Conservation (phyloP, 495 filamentous ascomycete genomes). For the Aspergillus nidulans region DNA sequence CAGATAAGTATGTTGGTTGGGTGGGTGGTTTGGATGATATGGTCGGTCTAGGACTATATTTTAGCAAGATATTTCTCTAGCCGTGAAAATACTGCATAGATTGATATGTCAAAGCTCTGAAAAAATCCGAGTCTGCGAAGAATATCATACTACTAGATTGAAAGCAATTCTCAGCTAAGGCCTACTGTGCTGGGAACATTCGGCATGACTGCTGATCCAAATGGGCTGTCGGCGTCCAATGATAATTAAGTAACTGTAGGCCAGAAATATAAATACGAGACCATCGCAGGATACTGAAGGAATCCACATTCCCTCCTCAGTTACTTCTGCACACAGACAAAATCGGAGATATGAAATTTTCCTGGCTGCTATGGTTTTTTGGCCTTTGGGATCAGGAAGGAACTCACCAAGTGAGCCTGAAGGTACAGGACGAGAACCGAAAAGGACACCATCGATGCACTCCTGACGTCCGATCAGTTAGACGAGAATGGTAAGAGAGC, state of each 20-base stretch:
- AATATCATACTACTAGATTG: no score
- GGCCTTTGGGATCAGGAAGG: not conserved
- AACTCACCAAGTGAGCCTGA: not conserved
- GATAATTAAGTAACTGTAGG: no score
- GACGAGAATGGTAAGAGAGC: not conserved
- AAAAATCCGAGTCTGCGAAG: no score
- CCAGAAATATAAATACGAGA: no score
- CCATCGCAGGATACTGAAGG: no score
- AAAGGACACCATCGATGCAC: not conserved
- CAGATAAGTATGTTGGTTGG: not conserved
- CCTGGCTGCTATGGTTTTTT: not conserved
- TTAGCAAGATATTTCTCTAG: not conserved
- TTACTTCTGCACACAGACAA: no score
- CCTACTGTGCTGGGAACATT: no score
- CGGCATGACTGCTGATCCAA: no score
- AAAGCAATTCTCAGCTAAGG: no score
- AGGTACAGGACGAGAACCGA: not conserved
- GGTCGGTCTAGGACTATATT: not conserved
- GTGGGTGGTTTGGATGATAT: not conserved
- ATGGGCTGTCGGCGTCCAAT: no score
- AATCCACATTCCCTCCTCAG: not conserved
- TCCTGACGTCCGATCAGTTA: not conserved
- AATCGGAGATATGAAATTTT: not conserved
- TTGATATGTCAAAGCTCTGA: no score
- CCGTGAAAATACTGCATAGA: no score